Evolutionary conservation across 2,329 filamentous ascomycete genomes (phyloP).

Genomic region (Fusarium albidum): DNA sequence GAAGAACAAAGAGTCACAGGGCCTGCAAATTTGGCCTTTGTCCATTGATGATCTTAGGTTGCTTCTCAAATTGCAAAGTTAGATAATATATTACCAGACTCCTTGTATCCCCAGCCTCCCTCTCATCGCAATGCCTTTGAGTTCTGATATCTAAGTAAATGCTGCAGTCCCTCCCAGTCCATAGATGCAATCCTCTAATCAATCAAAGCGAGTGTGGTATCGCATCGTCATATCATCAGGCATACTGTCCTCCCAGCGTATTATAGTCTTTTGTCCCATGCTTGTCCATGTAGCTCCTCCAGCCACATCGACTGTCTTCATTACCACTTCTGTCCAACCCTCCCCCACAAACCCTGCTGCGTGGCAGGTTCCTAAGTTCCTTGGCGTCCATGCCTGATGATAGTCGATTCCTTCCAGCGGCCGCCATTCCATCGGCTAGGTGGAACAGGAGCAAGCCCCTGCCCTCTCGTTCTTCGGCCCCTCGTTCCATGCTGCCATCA

Average conservation of each 20-base stretch:
- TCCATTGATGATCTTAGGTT: background rate
- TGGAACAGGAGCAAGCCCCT: background rate
- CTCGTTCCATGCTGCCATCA: background rate
- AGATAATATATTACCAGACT: slow-evolving; percentile 32
- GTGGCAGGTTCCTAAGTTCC: background rate
- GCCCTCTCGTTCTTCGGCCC: background rate
- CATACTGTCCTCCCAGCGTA: slow-evolving; percentile 19
- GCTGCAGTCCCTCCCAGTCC: slow-evolving; percentile 17
- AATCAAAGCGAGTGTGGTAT: slow-evolving; percentile 39
- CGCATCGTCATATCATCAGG: slow-evolving; percentile 35
- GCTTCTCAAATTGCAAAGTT: slow-evolving; percentile 16
- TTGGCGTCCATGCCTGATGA: slow-evolving; percentile 2
- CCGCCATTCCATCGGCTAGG: slow-evolving; percentile 1
- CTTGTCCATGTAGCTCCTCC: slow-evolving; percentile 7
- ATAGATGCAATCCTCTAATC: slow-evolving; percentile 30
- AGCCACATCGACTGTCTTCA: background rate
- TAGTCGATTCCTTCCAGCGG: slow-evolving; percentile 7
- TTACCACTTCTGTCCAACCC: slow-evolving; percentile 7
- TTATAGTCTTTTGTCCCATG: slow-evolving; percentile 11
- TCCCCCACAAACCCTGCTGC: background rate
- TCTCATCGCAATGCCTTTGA: slow-evolving; percentile 9
- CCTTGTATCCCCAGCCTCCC: slow-evolving; percentile 27
- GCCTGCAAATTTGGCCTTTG: background rate
- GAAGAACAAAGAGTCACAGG: background rate
- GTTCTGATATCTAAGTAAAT: slow-evolving; percentile 36